Percentiles rank a stretch among this genome's conserved stretches.
Evolutionary conservation across 2,329 filamentous ascomycete species (phyloP).

Genomic region (Colletotrichum caudatum): DNA sequence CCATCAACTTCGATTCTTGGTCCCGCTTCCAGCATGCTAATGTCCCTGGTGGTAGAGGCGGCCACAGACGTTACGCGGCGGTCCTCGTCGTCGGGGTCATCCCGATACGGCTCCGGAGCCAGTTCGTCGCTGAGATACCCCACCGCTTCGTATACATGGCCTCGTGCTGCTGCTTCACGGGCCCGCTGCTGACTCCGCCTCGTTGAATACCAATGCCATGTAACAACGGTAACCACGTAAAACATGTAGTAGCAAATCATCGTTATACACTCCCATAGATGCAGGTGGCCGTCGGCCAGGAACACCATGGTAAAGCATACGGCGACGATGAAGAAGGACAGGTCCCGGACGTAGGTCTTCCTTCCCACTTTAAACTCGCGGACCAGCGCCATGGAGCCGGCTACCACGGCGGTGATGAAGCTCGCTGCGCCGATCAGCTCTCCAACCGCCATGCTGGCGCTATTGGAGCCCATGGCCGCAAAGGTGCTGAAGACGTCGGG

Average conservation of each 20-base stretch:
- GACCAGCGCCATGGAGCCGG: slow-evolving; percentile 97
- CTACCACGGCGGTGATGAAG: slow-evolving; percentile 96
- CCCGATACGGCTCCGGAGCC: slow-evolving; percentile 70
- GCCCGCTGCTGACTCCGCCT: slow-evolving; percentile 70
- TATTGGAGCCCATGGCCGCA: slow-evolving; percentile 96
- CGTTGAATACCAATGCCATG: slow-evolving; percentile 89
- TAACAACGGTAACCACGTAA: slow-evolving; percentile 89
- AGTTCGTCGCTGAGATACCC: slow-evolving; percentile 66
- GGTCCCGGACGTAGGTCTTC: slow-evolving; percentile 90
- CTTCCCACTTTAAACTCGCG: slow-evolving; percentile 91
- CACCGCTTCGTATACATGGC: slow-evolving; percentile 75
- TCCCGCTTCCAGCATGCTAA: slow-evolving; percentile 58
- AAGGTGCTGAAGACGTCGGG: slow-evolving; percentile 99
- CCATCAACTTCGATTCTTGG: slow-evolving; percentile 62
- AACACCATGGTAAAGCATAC: slow-evolving; percentile 90
- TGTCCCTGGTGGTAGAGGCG: slow-evolving; percentile 49
- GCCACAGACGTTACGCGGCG: slow-evolving; percentile 41
- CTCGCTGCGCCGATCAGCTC: slow-evolving; percentile 94
- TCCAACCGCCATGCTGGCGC: slow-evolving; percentile 94
- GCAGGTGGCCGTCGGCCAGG: slow-evolving; percentile 83
- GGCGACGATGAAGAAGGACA: slow-evolving; percentile 90
- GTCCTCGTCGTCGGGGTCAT: slow-evolving; percentile 64
- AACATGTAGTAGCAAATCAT: slow-evolving; percentile 95
- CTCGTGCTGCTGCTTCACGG: slow-evolving; percentile 78
- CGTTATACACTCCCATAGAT: slow-evolving; percentile 86